These are phyloP conservation scores for Suillus ampliporus DNA, from an alignment of 768 basidiomycete species.

Conservation along the genomic window DNA sequence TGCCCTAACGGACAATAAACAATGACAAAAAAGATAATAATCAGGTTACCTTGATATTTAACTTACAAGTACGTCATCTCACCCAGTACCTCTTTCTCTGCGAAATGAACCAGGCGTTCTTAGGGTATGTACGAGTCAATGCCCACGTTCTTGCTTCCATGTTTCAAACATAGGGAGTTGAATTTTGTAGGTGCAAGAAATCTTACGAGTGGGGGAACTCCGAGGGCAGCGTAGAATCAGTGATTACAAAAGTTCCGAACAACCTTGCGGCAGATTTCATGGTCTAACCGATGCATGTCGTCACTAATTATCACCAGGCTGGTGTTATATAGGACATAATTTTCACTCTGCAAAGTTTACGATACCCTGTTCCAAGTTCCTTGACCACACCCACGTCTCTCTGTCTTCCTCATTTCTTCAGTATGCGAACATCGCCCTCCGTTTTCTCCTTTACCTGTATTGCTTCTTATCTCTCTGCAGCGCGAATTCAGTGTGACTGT, in stretches of 20 bases:
- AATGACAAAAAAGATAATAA: no score
- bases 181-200: background rate
- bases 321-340: background rate
- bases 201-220: background rate
- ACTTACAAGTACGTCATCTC: background rate
- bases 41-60: background rate
- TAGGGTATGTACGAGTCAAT: background rate
- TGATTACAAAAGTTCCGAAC: background rate
- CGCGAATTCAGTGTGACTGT: constrained; percentile 51
- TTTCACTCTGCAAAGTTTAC: background rate
- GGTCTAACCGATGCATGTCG: background rate
- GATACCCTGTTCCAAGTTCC: background rate
- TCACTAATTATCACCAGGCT: background rate
- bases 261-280: background rate
- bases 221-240: background rate
- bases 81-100: background rate
- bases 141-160: background rate
- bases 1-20: no score
- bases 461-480: constrained; percentile 28
- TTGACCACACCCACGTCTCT: background rate
- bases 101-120: background rate
- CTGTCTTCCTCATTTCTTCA: constrained; percentile 20
- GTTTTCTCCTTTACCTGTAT: constrained; percentile 23
- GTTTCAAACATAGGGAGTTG: background rate
- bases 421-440: constrained; percentile 33